These are phyloP conservation scores for Ziziphus jujuba DNA, from an alignment of 306 rosid genomes.

Conservation along the genomic window DNA sequence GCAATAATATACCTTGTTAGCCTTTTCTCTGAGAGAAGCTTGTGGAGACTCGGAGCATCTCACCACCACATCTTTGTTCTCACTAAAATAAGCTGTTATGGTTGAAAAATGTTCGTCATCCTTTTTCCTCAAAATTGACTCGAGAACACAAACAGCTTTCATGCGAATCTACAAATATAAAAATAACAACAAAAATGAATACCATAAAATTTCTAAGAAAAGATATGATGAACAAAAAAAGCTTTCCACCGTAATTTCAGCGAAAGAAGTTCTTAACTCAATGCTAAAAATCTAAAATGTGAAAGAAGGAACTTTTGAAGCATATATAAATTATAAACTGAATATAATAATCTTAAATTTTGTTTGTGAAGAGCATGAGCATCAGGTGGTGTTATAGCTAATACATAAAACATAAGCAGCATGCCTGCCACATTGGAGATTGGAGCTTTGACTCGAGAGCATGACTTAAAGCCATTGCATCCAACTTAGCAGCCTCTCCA, in stretches of 20 bases:
- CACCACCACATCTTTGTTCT: constrained; percentile 65
- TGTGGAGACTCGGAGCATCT: constrained; percentile 96
- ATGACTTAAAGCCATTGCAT: constrained; percentile 64
- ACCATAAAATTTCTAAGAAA: constrained; percentile 3
- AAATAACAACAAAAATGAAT: constrained; percentile 15
- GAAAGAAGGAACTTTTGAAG: background rate
- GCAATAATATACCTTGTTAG: constrained; percentile 61
- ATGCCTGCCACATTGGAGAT: constrained; percentile 97
- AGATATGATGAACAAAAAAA: background rate
- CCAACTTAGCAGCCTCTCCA: constrained; percentile 80
- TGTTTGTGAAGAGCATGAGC: background rate
- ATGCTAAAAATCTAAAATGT: background rate
- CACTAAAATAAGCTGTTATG: constrained; percentile 68
- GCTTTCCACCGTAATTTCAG: background rate
- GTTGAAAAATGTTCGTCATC: constrained; percentile 65
- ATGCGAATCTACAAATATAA: constrained; percentile 74
- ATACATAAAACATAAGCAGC: constrained; percentile 29
- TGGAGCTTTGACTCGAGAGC: constrained; percentile 85
- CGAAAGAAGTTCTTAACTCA: background rate
- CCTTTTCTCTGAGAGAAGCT: constrained; percentile 89
- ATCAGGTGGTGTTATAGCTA: background rate
- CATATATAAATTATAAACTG: background rate
- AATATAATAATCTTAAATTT: background rate
- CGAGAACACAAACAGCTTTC: constrained; percentile 97
- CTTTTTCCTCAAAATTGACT: constrained; percentile 76